These are phyloP conservation scores for Erigeron philadelphicus DNA, from an alignment of 140 eudicot species.

Conservation along the genomic window DNA sequence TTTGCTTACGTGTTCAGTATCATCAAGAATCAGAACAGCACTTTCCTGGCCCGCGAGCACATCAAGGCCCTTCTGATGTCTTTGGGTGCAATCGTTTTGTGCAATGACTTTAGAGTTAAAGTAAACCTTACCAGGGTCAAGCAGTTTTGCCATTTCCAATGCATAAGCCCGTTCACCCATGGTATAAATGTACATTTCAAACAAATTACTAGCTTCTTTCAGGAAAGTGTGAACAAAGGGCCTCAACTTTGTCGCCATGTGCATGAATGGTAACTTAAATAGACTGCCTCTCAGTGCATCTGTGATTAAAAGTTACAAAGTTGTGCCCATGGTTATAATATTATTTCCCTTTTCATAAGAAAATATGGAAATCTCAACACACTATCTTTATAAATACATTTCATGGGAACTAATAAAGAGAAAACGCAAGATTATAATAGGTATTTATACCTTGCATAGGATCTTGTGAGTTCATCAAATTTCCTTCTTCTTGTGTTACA, in stretches of 20 bases:
- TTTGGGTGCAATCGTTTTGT: conserved; percentile 62
- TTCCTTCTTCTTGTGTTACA: conserved; percentile 58
- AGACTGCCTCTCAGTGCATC: conserved; percentile 52
- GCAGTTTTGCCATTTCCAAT: conserved; percentile 56
- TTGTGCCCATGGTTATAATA: background rate
- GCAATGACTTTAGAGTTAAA: conserved; percentile 72
- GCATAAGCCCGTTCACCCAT: conserved; percentile 50
- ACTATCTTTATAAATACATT: background rate
- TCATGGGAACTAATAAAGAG: background rate
- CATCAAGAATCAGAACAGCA: conserved; percentile 84
- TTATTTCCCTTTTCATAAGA: background rate
- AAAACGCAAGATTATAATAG: too few relatives aligned
- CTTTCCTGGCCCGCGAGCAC: conserved; percentile 77
- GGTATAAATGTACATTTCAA: conserved; percentile 19
- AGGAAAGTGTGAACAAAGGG: conserved; percentile 72
- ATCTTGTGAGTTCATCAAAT: conserved; percentile 45
- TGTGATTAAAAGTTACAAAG: conserved; percentile 25
- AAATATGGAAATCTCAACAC: background rate
- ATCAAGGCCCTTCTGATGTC: conserved; percentile 85
- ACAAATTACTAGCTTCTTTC: conserved; percentile 42
- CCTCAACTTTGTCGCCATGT: conserved; percentile 76
- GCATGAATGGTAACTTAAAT: conserved; percentile 42
- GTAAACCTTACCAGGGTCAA: conserved; percentile 63
- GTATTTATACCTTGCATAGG: conserved; percentile 56
- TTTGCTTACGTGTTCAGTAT: conserved; percentile 63